A percentile compares a stretch with the other conserved stretches of the same genome.
Conservation (phyloP, 2,329 filamentous ascomycete species). For the Aspergillus amoenus region DNA sequence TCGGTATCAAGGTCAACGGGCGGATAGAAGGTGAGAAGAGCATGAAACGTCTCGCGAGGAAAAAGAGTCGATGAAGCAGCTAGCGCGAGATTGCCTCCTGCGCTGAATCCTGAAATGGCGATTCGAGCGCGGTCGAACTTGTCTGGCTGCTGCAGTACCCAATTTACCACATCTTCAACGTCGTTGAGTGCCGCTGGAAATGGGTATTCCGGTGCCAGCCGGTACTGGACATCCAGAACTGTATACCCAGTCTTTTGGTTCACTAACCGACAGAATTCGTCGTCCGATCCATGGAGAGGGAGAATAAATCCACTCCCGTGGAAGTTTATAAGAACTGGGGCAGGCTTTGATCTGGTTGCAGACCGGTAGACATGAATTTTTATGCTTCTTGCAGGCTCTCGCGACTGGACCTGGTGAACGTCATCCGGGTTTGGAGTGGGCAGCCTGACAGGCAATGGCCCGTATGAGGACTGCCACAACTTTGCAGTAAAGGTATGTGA, state of each 20-base stretch:
- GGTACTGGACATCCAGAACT: conserved; percentile 41
- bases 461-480: conserved; percentile 20
- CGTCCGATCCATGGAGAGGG: conserved; percentile 31
- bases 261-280: conserved; percentile 30
- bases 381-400: conserved; percentile 29
- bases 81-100: conserved; percentile 43
- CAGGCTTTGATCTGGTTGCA: conserved; percentile 15
- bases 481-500: conserved; percentile 25
- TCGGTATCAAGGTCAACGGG: conserved; percentile 24
- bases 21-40: conserved; percentile 36
- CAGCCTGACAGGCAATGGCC: neutral
- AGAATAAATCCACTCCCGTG: conserved; percentile 37
- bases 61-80: conserved; percentile 30
- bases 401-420: conserved; percentile 29
- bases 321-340: conserved; percentile 34
- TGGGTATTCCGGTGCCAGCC: conserved; percentile 40
- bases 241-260: conserved; percentile 28
- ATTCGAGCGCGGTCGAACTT: conserved; percentile 35
- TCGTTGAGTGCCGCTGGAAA: conserved; percentile 44
- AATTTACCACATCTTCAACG: conserved; percentile 40
- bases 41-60: conserved; percentile 30
- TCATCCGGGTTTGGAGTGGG: conserved; percentile 22
- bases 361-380: conserved; percentile 33
- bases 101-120: conserved; percentile 44
- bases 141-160: conserved; percentile 33